Base-by-base conservation (phyloP, 2,329 filamentous ascomycete genomes). In the Colletotrichum eleusines region DNA sequence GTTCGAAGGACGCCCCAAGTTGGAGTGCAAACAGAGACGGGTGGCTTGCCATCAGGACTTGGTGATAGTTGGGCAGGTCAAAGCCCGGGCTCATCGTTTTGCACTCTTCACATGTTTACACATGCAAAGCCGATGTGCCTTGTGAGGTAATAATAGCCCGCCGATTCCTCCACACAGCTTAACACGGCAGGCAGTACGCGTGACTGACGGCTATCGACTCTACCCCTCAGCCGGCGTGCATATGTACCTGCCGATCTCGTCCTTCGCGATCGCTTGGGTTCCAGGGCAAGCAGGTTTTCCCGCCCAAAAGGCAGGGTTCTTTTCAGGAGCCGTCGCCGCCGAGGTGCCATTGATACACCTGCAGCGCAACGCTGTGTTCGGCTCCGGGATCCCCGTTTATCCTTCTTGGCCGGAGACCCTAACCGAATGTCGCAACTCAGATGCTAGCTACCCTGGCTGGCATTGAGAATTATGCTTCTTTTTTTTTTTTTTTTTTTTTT, bases 361-460 rank as follows among this genome's bases (percentile, higher is more conserved):
- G 28, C 31, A 31, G 44, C 26, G 51, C 14, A 6, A 51, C 44
- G 46, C 59, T 42, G 42, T 63, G 12, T 6, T 53, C 60, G 48
- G 60, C 60, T 63, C 60, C 60, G 60, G 33, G n/a, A 63, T 42
- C 60, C 60, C 60, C 60, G 23, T 51, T n/a, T 9, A 18, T 38
- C 46, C 38, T 11, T 12, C 26, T 40, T 53, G 46, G 46, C 33
- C 20, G 60, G 58, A 61, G 51, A 38, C 7, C n/a, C 23, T 33
- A 23, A n/a, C 46, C 48, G 23, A 42, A 42, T 40, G 8, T 38
- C 35, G 28, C 33, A 31, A 40, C 31, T 28, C 26, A 16, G 35
- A 63, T 63, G 33, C 31, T 51, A 63, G 23, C 31, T 51, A 63
- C 60, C 48, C 60, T 63, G 26, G 35, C 35, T 18, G 20, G 20